phyloP scores from a whole-genome alignment of 495 filamentous ascomycete species.

The Staphylotrichum longicolle region DNA sequence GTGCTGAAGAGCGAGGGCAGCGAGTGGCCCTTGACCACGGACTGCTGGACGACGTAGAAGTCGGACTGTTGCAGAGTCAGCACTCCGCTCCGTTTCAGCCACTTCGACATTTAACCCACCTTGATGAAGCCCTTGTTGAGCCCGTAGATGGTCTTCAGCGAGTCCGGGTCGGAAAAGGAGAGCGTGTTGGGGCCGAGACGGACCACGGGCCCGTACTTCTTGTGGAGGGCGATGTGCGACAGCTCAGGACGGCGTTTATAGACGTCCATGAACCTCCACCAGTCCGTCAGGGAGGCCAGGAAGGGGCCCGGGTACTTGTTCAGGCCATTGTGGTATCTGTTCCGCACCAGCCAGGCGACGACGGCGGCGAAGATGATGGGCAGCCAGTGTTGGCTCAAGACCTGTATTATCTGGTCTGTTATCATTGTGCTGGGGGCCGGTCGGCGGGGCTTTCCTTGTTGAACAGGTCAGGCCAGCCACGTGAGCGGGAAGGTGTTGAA shows the following conservation, averaged over 20 bases:
- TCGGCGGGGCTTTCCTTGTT: conserved; percentile 13
- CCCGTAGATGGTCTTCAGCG: conserved; percentile 73
- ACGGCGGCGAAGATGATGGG: conserved; percentile 34
- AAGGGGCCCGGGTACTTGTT: conserved; percentile 67
- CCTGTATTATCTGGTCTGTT: conserved; percentile 28
- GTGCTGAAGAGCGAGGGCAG: conserved; percentile 77
- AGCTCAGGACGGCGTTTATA: conserved; percentile 59
- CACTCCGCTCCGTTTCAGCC: not conserved
- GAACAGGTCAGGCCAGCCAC: conserved; percentile 14
- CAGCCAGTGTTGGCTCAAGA: conserved; percentile 51
- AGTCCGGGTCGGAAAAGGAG: conserved; percentile 64
- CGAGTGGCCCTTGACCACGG: conserved; percentile 60
- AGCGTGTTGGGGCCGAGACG: conserved; percentile 66
- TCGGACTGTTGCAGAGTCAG: conserved; percentile 55
- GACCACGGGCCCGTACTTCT: conserved; percentile 68
- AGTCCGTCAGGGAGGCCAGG: conserved; percentile 63
- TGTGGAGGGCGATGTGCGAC: conserved; percentile 65
- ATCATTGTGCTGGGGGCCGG: conserved; percentile 21
- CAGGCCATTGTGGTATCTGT: conserved; percentile 58
- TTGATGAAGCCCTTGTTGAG: conserved; percentile 81
- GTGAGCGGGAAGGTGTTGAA: conserved; percentile 10
- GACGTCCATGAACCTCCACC: conserved; percentile 69
- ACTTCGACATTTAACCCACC: conserved; percentile 39
- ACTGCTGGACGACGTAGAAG: conserved; percentile 68
- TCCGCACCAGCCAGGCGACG: conserved; percentile 50